Percentiles rank a stretch among this genome's conserved stretches.
Evolutionary conservation across 2,329 filamentous ascomycete genomes (phyloP).

Genomic region (Beauveria australis): DNA sequence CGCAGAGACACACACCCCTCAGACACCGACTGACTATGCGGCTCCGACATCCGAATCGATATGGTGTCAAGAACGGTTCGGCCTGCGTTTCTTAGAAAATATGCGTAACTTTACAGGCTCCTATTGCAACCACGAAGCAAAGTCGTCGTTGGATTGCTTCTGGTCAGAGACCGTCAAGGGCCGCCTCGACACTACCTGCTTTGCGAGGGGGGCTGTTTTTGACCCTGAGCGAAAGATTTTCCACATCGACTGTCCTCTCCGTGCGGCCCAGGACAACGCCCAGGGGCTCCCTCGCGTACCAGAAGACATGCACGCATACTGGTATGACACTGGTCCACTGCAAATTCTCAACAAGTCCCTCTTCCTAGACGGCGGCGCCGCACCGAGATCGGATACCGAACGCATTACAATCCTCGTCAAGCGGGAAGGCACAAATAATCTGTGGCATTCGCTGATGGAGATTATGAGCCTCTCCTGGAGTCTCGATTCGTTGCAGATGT

Average conservation of each 20-base stretch:
- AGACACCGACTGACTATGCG: background rate
- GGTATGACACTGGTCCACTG: conserved; percentile 24
- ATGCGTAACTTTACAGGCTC: conserved; percentile 17
- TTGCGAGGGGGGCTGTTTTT: conserved; percentile 2
- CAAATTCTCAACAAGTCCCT: conserved; percentile 17
- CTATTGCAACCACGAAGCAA: conserved; percentile 17
- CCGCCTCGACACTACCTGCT: conserved; percentile 10
- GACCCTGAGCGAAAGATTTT: background rate
- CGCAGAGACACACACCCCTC: background rate
- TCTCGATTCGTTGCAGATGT: conserved; percentile 25
- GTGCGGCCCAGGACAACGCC: background rate
- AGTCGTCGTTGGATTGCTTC: conserved; percentile 17
- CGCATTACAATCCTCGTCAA: conserved; percentile 21
- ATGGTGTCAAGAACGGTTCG: conserved; percentile 12
- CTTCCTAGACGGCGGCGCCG: background rate
- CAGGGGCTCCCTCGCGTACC: background rate
- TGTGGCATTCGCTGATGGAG: conserved; percentile 28
- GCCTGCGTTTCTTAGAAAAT: conserved; percentile 17
- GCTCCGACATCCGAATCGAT: background rate
- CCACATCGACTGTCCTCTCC: conserved; percentile 4
- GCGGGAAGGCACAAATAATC: conserved; percentile 25
- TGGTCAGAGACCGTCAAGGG: background rate
- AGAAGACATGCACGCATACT: conserved; percentile 18
- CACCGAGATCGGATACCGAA: background rate
- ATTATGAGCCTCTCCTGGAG: conserved; percentile 25